Evolutionary conservation across 352 stramenopile species (phyloP), one percentile per base, ranked within the genome.

Genomic region (Phytophthora constricta): DNA sequence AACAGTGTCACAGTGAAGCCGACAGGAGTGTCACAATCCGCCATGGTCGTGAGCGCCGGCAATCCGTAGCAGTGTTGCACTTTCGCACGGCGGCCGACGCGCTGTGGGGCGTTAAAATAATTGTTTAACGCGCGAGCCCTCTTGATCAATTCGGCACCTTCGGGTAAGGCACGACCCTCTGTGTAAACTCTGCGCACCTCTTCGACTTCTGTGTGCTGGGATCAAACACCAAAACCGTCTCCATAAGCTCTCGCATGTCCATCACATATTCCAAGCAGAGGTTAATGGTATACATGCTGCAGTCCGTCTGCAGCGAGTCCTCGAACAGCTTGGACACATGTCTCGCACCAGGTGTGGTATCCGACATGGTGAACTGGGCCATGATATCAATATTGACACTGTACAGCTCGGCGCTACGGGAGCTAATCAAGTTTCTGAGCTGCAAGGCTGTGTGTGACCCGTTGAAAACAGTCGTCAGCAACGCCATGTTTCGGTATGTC

Each of bases 1-100:
- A 52, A 33, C 10, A 61, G 26, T 19, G 19, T 51, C 1, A 52
- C 41, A 5, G 26, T 61, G 4, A 25, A 52, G 3, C 37, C 27
- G 3, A 61, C 53, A 22, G 39, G 53, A 1, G 53, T 61, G 4
- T 61, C 53, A 25, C 41, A 51, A 31, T 51, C 53, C 0, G 41
- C 5, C 13, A 22, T 26, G n/a, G 25, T 7, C 14, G 1, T 16
- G 20, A 61, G 11, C 16, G 22, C 45, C 2, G 41, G 41, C 5
- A 45, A 27, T 7, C 52, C 26, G n/a, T 31, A 52, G 11, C 43
- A 52, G 8, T 39, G 1, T 14, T 59, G 52, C 1, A 57, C 23
- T 2, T 50, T 17, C 28, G 42, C 10, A 3, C 48, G 26, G n/a
- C 45, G 33, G 9, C 28, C 39, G 9, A 17, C 28, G n/a, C 53